Conservation (phyloP, 129 eudicot species). For the Chrysanthemum seticuspe region DNA sequence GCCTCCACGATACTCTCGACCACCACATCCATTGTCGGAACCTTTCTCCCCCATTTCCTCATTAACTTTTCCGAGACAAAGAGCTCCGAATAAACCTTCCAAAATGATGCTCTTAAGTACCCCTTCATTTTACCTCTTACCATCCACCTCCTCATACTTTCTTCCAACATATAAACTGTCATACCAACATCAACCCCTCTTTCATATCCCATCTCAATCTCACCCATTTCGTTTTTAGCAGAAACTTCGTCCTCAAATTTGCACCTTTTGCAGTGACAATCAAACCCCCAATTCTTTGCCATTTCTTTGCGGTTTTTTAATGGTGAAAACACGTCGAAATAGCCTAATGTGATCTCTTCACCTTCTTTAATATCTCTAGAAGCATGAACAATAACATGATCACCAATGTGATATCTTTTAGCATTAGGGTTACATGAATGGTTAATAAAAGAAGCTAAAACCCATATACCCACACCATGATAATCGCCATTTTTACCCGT, state of each 20-base stretch:
- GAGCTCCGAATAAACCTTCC: conserved; percentile 69
- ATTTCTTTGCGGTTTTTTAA: conserved; percentile 54
- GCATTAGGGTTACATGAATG: conserved; percentile 92
- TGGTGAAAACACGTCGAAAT: conserved; percentile 64
- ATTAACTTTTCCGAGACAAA: conserved; percentile 68
- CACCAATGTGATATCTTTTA: conserved; percentile 74
- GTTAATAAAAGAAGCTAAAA: conserved; percentile 75
- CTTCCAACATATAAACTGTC: conserved; percentile 65
- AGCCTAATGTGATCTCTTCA: conserved; percentile 91
- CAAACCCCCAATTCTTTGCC: conserved; percentile 79
- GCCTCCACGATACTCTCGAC: conserved; percentile 81
- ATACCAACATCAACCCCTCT: conserved; percentile 67
- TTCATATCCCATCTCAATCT: conserved; percentile 62
- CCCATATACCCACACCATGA: conserved; percentile 89
- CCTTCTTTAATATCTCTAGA: conserved; percentile 81
- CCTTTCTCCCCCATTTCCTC: conserved; percentile 77
- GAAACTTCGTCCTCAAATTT: conserved; percentile 51
- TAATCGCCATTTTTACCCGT: conserved; percentile 57
- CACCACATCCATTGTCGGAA: conserved; percentile 59
- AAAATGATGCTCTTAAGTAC: conserved; percentile 80
- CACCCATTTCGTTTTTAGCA: conserved; percentile 59
- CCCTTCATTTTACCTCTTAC: conserved; percentile 87
- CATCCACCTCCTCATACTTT: conserved; percentile 69
- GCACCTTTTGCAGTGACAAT: conserved; percentile 78
- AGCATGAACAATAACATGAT: conserved; percentile 70